Evolutionary conservation across 2,329 filamentous ascomycete species (phyloP).

Genomic region (Elsinoe ampelina): DNA sequence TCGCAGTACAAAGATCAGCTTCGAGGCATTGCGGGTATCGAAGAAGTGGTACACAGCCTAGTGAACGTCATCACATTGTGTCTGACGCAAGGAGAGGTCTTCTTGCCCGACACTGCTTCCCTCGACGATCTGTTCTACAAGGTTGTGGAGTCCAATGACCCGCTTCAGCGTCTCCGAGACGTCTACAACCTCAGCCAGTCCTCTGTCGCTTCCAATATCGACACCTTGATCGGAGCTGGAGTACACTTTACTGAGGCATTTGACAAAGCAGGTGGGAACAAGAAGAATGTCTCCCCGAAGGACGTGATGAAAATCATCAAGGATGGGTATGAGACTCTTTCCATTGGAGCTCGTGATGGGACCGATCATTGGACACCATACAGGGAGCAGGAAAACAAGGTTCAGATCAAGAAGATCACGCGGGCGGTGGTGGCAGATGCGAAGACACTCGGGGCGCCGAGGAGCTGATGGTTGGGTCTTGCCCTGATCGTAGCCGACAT

Average conservation of each 20-base stretch:
- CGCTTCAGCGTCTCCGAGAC: constrained; percentile 71
- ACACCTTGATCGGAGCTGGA: constrained; percentile 72
- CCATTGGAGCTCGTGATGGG: constrained; percentile 80
- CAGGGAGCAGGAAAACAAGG: constrained; percentile 77
- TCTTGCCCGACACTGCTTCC: constrained; percentile 74
- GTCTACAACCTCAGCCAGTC: constrained; percentile 49
- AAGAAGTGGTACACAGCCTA: constrained; percentile 63
- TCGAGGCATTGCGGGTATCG: constrained; percentile 57
- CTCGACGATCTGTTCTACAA: constrained; percentile 99
- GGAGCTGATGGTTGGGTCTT: not conserved
- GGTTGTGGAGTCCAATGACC: constrained; percentile 81
- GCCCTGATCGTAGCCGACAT: not conserved
- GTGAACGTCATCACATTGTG: constrained; percentile 77
- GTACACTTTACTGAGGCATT: constrained; percentile 82
- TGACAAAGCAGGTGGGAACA: constrained; percentile 46
- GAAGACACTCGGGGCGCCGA: constrained; percentile 27
- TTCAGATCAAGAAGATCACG: constrained; percentile 77
- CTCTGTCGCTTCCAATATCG: constrained; percentile 41
- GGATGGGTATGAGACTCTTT: constrained; percentile 89
- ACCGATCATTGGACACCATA: constrained; percentile 79
- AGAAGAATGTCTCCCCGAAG: constrained; percentile 65
- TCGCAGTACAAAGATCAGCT: constrained; percentile 78
- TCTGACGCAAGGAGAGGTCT: constrained; percentile 78
- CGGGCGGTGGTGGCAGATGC: constrained; percentile 67
- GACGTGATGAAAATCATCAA: constrained; percentile 90